phyloP scores from a whole-genome alignment of 2,329 filamentous ascomycete species.

The Macrophomina tecta region DNA sequence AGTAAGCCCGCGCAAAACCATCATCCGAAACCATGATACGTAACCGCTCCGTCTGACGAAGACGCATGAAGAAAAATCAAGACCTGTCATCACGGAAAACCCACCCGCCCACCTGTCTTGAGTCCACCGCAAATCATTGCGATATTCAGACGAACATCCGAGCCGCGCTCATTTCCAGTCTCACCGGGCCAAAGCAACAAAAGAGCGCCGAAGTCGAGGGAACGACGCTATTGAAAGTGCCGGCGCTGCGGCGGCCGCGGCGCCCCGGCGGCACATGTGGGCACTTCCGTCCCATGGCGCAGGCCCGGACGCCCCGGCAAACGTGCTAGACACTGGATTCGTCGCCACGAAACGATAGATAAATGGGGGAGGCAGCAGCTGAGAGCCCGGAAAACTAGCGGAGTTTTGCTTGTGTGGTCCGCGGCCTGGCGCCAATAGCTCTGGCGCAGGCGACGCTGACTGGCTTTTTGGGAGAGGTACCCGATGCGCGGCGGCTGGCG shows the following conservation, averaged over 20 bases:
- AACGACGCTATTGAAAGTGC: constrained; percentile 4
- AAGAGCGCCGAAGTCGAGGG: neutral
- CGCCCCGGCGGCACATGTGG: neutral
- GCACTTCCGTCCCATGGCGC: neutral
- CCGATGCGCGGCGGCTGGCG: neutral
- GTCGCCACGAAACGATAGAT: neutral
- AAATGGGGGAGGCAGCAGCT: neutral
- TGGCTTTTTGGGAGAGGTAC: neutral
- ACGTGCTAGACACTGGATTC: neutral
- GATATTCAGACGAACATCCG: neutral
- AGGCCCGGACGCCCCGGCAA: neutral
- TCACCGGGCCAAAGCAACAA: neutral
- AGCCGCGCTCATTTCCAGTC: neutral
- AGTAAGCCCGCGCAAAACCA: neutral
- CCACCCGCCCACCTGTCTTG: too few relatives aligned
- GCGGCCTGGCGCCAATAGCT: neutral
- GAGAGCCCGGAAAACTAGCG: neutral
- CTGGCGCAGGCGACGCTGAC: neutral
- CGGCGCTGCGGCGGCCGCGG: neutral
- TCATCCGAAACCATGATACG: neutral
- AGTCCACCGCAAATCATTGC: neutral
- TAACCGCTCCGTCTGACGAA: neutral
- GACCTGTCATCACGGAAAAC: too few relatives aligned
- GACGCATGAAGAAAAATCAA: neutral
- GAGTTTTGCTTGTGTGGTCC: neutral